Percentiles rank a stretch among this genome's conserved stretches.
Evolutionary conservation across 176 grass and related monocot species (phyloP).

Genomic region (Aechmea fasciata): DNA sequence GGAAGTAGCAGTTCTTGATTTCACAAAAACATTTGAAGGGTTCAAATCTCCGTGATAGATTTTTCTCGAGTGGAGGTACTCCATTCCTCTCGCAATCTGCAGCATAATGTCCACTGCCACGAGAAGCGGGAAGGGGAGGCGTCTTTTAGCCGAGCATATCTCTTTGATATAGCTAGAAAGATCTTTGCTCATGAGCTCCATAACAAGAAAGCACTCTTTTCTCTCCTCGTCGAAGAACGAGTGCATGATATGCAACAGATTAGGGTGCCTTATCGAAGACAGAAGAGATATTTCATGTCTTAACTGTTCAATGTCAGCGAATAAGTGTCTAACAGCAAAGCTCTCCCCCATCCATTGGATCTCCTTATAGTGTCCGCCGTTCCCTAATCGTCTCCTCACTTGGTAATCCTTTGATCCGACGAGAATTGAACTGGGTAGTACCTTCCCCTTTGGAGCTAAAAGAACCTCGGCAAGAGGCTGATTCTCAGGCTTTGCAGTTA

Average conservation of each 20-base stretch:
- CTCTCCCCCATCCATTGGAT: slow-evolving; percentile 23
- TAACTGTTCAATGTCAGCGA: background rate
- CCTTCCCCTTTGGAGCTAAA: slow-evolving; percentile 4
- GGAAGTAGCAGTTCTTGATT: background rate
- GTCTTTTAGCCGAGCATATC: slow-evolving; percentile 11
- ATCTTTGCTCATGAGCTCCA: slow-evolving; percentile 24
- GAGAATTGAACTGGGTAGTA: slow-evolving; percentile 6
- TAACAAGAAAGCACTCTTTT: slow-evolving; percentile 17
- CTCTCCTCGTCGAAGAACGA: slow-evolving; percentile 15
- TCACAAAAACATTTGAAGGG: slow-evolving; percentile 16
- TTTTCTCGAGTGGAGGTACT: slow-evolving; percentile 17
- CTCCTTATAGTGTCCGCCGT: slow-evolving; percentile 14
- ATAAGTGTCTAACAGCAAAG: slow-evolving; percentile 7
- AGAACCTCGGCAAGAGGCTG: slow-evolving; percentile 10
- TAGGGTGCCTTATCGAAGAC: slow-evolving; percentile 8
- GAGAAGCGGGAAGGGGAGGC: slow-evolving; percentile 1
- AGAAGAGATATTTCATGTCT: slow-evolving; percentile 1
- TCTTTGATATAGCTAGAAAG: slow-evolving; percentile 18
- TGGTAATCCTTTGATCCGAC: slow-evolving; percentile 17
- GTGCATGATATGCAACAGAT: slow-evolving; percentile 18
- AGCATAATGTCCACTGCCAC: slow-evolving; percentile 22
- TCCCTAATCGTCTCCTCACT: slow-evolving; percentile 13
- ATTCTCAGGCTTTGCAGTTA: slow-evolving; percentile 12
- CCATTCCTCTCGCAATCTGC: slow-evolving; percentile 26
- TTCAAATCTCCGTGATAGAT: slow-evolving; percentile 17